Base-by-base conservation (phyloP, 2,329 filamentous ascomycete genomes). In the Metarhizium humberi region DNA sequence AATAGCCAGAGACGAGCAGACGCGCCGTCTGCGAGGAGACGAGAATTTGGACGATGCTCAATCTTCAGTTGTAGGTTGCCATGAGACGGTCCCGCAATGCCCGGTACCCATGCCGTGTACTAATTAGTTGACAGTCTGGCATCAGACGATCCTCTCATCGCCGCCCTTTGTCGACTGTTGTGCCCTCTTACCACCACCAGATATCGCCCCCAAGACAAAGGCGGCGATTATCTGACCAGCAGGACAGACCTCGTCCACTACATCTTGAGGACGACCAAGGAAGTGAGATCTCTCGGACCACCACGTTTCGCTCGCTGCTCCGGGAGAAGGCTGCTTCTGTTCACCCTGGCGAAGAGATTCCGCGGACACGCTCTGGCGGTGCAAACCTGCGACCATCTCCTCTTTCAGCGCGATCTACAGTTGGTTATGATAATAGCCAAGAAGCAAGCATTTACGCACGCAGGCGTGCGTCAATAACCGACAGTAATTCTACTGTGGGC, bases 221-320 rank as follows among this genome's bases (percentile, higher is more conserved):
- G 55, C 77, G 80, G 42, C 79, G 81, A 29, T 70, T 83, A 43
- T 84, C 81, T 2, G 81, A 84, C 54, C 79, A 80, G 61, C 76
- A 79, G 59, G 79, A 81, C 43, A 73, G 70, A 13, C 68, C 67
- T 59, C 65, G 61, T 38, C 58, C 61, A 52, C 71, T 60, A 67
- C 74, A 61, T 60, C 69, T 61, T 67, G 75, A 67, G 62, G 75
- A 79, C n/a, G 74, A 77, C 10, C 72, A 74, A 57, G 64, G 69
- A 7, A 69, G 66, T 54, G 69, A 72, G 45, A 47, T 68, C 14
- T 65, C 73, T 30, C 74, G 75, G n/a, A 72, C 75, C 51, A 62
- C 75, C 32, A 70, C 73, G 1, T 77, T 76, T 56, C 75, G 78
- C 46, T 66, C 70, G 8, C 58, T 71, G 18, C 60, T 66, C 5